Percentiles rank a stretch among this genome's conserved stretches.
Evolutionary conservation across 2,329 filamentous ascomycete species (phyloP).

Genomic region (Penicillium sp.): DNA sequence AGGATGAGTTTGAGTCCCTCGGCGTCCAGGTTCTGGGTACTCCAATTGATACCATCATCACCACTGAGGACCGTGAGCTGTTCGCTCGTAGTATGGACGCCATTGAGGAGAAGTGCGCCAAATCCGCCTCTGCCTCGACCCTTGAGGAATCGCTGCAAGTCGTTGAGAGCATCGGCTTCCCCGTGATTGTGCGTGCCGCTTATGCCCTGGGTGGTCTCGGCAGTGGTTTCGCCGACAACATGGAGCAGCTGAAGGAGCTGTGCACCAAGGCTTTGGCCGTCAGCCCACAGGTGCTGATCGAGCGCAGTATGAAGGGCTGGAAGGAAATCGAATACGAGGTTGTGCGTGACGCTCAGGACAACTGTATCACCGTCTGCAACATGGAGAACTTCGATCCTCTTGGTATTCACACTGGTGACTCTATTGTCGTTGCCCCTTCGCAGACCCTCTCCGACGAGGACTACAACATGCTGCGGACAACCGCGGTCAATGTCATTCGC

Average conservation of each 20-base stretch:
- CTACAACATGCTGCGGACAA: slow-evolving; percentile 98
- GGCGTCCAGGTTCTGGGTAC: slow-evolving; percentile 95
- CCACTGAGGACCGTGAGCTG: slow-evolving; percentile 94
- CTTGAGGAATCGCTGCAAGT: slow-evolving; percentile 84
- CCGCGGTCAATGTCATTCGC: slow-evolving; percentile 93
- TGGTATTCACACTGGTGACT: slow-evolving; percentile 96
- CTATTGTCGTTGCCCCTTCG: slow-evolving; percentile 94
- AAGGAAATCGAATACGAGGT: slow-evolving; percentile 99
- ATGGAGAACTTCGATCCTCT: slow-evolving; percentile 99
- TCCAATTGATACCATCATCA: slow-evolving; percentile 96
- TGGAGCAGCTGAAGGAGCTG: slow-evolving; percentile 76
- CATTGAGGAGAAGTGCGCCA: slow-evolving; percentile 95
- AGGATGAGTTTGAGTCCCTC: slow-evolving; percentile 90
- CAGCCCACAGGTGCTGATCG: slow-evolving; percentile 92
- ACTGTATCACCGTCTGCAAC: slow-evolving; percentile 99
- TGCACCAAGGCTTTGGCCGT: slow-evolving; percentile 94
- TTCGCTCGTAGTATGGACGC: slow-evolving; percentile 98
- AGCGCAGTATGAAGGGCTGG: slow-evolving; percentile 99
- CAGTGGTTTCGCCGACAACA: slow-evolving; percentile 90
- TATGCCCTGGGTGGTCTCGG: slow-evolving; percentile 94
- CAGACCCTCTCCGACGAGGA: slow-evolving; percentile 96
- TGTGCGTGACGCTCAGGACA: slow-evolving; percentile 90
- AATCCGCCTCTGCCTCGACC: slow-evolving; percentile 88
- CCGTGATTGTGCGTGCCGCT: slow-evolving; percentile 93
- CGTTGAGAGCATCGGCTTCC: slow-evolving; percentile 89